A percentile compares a stretch with the other conserved stretches of the same genome.
phyloP scores from a whole-genome alignment of 345 rosid species.

The Hibiscus trionum region DNA sequence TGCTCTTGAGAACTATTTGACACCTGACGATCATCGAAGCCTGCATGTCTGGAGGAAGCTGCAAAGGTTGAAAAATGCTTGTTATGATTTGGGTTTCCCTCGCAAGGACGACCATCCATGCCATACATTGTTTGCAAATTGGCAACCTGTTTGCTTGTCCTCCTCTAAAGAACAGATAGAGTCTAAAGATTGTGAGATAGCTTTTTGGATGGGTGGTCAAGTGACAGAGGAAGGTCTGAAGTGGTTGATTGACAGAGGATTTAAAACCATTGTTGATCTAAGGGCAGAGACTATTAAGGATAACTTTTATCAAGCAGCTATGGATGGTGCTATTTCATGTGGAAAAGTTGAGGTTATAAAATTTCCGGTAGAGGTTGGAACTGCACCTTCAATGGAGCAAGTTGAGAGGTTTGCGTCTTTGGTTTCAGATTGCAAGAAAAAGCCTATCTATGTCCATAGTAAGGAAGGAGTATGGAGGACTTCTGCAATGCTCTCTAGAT shows the following conservation, averaged over 20 bases:
- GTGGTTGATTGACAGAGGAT: conserved; percentile 74
- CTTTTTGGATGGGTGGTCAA: conserved; percentile 95
- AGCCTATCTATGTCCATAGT: conserved; percentile 83
- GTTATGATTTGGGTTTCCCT: conserved; percentile 83
- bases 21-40: conserved; percentile 61
- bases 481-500: conserved; percentile 84
- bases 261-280: conserved; percentile 77
- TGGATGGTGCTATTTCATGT: conserved; percentile 48
- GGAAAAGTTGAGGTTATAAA: conserved; percentile 59
- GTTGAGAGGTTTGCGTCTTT: conserved; percentile 84
- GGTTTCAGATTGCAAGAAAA: conserved; percentile 63
- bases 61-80: conserved; percentile 87
- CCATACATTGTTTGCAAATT: conserved; percentile 69
- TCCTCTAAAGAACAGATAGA: conserved; percentile 42
- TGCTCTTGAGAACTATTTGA: conserved; percentile 79
- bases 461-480: conserved; percentile 92
- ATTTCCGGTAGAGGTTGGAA: conserved; percentile 75
- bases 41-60: conserved; percentile 76
- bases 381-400: conserved; percentile 83
- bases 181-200: conserved; percentile 47
- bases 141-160: conserved; percentile 66
- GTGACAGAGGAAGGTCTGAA: conserved; percentile 77
- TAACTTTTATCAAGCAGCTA: conserved; percentile 59
- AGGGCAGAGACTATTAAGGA: conserved; percentile 79
- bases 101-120: conserved; percentile 61